Percentiles rank a stretch among this genome's conserved stretches.
Evolutionary conservation across 2,329 filamentous ascomycete species (phyloP).

Genomic region (Fusarium foetens): DNA sequence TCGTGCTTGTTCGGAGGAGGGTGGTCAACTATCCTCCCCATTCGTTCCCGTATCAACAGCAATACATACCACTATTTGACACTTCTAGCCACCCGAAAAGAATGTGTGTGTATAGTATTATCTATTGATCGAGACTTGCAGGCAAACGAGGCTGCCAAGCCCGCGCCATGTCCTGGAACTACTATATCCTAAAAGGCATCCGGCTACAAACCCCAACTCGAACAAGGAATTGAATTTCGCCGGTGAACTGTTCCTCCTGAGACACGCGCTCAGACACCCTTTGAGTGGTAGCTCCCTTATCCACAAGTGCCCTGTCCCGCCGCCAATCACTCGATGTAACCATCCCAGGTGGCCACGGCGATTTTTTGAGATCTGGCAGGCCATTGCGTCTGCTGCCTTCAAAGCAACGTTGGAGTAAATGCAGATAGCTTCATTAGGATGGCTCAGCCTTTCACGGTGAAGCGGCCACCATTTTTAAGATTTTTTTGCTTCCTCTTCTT

Average conservation of each 20-base stretch:
- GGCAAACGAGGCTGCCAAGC: conserved; percentile 33
- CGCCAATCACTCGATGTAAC: conserved; percentile 43
- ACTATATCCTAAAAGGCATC: conserved; percentile 18
- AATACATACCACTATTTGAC: conserved; percentile 2
- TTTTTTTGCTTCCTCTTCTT: conserved; percentile 4
- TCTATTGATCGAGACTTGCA: conserved; percentile 35
- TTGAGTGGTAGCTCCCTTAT: conserved; percentile 40
- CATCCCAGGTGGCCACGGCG: conserved; percentile 41
- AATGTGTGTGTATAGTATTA: conserved; percentile 9
- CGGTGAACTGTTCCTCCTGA: conserved; percentile 43
- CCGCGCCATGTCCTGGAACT: conserved; percentile 24
- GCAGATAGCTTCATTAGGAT: conserved; percentile 33
- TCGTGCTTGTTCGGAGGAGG: conserved; percentile 24
- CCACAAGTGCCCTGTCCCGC: conserved; percentile 30
- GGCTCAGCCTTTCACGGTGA: conserved; percentile 11
- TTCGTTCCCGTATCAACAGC: conserved; percentile 21
- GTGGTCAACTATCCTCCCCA: conserved; percentile 19
- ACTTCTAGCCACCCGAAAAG: conserved; percentile 18
- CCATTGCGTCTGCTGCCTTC: conserved; percentile 39
- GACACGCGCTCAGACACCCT: conserved; percentile 44
- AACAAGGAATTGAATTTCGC: conserved; percentile 37
- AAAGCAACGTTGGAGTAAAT: conserved; percentile 34
- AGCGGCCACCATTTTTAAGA: conserved; percentile 19
- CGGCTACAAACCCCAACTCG: conserved; percentile 18
- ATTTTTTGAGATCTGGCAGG: conserved; percentile 45